Conservation (phyloP, 441 rosid genomes). For the Jatropha podagrica region DNA sequence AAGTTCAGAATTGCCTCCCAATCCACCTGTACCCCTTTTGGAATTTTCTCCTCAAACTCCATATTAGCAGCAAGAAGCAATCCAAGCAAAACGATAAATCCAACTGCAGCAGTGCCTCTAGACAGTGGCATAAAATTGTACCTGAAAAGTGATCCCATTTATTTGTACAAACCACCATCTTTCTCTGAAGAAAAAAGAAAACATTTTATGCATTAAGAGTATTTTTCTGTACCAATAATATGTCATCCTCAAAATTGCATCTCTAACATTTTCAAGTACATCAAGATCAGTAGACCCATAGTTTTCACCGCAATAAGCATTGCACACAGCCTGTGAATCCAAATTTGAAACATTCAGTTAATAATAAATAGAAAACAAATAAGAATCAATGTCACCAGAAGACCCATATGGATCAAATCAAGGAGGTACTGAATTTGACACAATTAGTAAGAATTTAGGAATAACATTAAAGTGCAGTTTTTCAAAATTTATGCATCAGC, state of each 20-base stretch:
- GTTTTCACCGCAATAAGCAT: constrained; percentile 76
- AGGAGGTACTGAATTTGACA: not conserved
- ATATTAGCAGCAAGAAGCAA: constrained; percentile 89
- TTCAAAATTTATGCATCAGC: not conserved
- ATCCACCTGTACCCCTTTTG: constrained; percentile 78
- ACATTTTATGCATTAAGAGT: constrained; percentile 4
- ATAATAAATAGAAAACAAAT: not conserved
- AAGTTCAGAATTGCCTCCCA: constrained; percentile 93
- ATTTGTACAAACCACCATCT: constrained; percentile 6
- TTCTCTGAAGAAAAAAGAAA: constrained; percentile 15
- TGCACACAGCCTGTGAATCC: constrained; percentile 73
- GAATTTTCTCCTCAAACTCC: constrained; percentile 78
- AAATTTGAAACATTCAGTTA: constrained; percentile 21
- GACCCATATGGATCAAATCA: not conserved
- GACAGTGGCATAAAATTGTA: constrained; percentile 98
- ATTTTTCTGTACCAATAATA: constrained; percentile 79
- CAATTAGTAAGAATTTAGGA: not conserved
- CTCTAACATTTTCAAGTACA: constrained; percentile 70
- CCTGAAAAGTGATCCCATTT: constrained; percentile 43
- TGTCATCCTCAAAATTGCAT: constrained; percentile 83
- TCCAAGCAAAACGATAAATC: constrained; percentile 80
- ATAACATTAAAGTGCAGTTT: not conserved
- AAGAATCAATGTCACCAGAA: not conserved
- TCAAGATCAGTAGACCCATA: constrained; percentile 65
- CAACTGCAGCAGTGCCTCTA: constrained; percentile 92